Percentiles rank a stretch among this genome's conserved stretches.
Conservation (phyloP, 768 basidiomycete species). For the Pleurotus cornucopiae region DNA sequence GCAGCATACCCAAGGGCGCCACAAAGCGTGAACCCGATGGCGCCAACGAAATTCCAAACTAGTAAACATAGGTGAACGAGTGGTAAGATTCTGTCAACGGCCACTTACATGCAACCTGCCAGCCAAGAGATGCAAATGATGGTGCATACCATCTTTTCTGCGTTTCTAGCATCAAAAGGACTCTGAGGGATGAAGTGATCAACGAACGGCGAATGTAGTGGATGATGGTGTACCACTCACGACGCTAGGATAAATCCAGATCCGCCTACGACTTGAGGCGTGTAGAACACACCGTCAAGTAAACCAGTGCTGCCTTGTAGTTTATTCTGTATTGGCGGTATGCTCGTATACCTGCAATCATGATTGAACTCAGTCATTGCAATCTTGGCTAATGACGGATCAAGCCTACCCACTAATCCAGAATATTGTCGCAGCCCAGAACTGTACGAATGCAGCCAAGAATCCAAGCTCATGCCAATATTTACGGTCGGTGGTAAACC, state of each 20-base stretch:
- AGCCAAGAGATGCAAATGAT: slow-evolving; percentile 41
- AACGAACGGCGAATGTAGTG: too few relatives aligned
- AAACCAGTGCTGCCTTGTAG: slow-evolving; percentile 24
- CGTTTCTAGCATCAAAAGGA: slow-evolving; percentile 49
- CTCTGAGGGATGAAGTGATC: slow-evolving; percentile 14
- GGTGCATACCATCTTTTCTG: slow-evolving; percentile 54
- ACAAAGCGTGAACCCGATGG: slow-evolving; percentile 53
- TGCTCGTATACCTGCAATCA: slow-evolving; percentile 27
- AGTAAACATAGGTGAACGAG: background rate
- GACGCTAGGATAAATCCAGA: slow-evolving; percentile 51
- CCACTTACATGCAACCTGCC: slow-evolving; percentile 44
- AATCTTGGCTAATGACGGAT: too few relatives aligned
- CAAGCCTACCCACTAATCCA: slow-evolving; percentile 57
- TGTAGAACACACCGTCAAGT: slow-evolving; percentile 52
- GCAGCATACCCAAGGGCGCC: slow-evolving; percentile 51
- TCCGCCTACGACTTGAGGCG: slow-evolving; percentile 61
- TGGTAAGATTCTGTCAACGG: too few relatives aligned
- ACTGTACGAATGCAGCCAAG: slow-evolving; percentile 45
- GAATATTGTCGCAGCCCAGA: slow-evolving; percentile 55
- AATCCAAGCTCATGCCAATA: slow-evolving; percentile 44
- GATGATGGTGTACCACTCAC: slow-evolving; percentile 14
- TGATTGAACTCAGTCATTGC: background rate
- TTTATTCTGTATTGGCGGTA: slow-evolving; percentile 29
- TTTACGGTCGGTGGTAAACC: slow-evolving; percentile 32
- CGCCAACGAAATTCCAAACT: slow-evolving; percentile 62